A percentile compares a stretch with the other conserved stretches of the same genome.
phyloP scores from a whole-genome alignment of 2,329 filamentous ascomycete species.

The Colletotrichum sp. region DNA sequence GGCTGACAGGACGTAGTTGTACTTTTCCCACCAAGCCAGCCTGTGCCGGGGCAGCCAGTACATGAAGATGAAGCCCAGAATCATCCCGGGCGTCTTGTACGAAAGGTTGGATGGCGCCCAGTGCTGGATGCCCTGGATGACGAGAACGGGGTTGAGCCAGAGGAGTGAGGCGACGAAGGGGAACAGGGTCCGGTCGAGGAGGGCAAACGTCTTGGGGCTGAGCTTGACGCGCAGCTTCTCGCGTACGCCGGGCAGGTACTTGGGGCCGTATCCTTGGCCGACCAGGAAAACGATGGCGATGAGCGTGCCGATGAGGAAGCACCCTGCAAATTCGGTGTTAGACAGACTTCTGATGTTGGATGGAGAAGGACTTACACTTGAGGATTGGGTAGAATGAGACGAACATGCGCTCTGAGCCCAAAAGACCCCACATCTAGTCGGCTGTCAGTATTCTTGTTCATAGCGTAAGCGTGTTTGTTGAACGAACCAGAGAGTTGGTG shows the following conservation, averaged over 20 bases:
- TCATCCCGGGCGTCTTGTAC: slow-evolving; percentile 48
- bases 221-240: slow-evolving; percentile 35
- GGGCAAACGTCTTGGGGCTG: slow-evolving; percentile 32
- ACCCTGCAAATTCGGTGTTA: slow-evolving; percentile 27
- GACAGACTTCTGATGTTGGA: rapidly evolving
- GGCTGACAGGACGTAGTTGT: slow-evolving; percentile 50
- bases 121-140: slow-evolving; percentile 47
- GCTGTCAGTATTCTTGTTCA: neutral
- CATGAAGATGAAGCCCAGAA: slow-evolving; percentile 48
- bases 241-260: slow-evolving; percentile 36
- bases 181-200: slow-evolving; percentile 42
- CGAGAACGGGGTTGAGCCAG: slow-evolving; percentile 45
- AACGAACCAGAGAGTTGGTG: slow-evolving; percentile 26
- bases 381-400: slow-evolving; percentile 45
- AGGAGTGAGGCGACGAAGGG: slow-evolving; percentile 40
- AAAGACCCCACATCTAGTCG: slow-evolving; percentile 31
- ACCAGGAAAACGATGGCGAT: slow-evolving; percentile 41
- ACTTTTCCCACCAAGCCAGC: slow-evolving; percentile 51
- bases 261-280: slow-evolving; percentile 36
- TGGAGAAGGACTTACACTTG: slow-evolving; percentile 29
- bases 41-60: slow-evolving; percentile 43
- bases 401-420: slow-evolving; percentile 40
- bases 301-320: slow-evolving; percentile 44
- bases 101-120: slow-evolving; percentile 48
- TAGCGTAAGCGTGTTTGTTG: no score